Base-by-base conservation (phyloP, 345 rosid genomes). In the Angophora floribunda region DNA sequence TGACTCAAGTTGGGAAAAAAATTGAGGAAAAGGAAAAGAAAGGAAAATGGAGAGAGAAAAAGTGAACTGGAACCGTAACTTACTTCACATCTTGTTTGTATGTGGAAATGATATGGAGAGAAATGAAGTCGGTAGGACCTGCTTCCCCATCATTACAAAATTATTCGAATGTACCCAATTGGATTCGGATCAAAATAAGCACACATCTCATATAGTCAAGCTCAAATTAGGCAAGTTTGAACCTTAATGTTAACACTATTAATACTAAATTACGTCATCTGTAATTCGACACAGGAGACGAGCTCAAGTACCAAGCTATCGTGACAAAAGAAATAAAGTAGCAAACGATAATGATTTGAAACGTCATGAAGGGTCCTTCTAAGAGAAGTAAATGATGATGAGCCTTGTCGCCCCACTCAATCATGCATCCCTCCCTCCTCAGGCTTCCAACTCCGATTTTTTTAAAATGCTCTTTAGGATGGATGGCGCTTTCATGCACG, bases 31-130 rank as follows among this genome's bases (percentile, higher is more conserved):
- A 13, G 4, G 9, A 63, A n/a, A 30, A n/a, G 5, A 63, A 63
- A n/a, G 9, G 36, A 13, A 63, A 28, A 13, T 13, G 9, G 19
- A 13, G 9, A n/a, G 32, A 14, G 17, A 63, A 70, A 63, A 36
- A 32, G 13, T 14, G 47, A 17, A 17, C 2, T 32, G 13, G 2
- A 70, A 36, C 10, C 7, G 1, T 36, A 16, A 32, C 17, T 70
- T 32, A 6, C 4, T 70, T 32, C 1, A 36, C 41, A 0, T 67
- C 5, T 4, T 16, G 6, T 32, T 17, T 1, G 1, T 11, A 19
- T 65, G 1, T 4, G 4, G 12, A 30, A 6, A 67, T 30, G 79
- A 15, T 15, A 30, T 15, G 12, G 7, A 14, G 11, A 67, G 13
- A 17, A 32, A 9, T 6, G 24, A 32, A 17, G 6, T 32, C 0